These are phyloP conservation scores for Sclerotinia borealis DNA, from an alignment of 2,329 filamentous ascomycete species.

Conservation along the genomic window DNA sequence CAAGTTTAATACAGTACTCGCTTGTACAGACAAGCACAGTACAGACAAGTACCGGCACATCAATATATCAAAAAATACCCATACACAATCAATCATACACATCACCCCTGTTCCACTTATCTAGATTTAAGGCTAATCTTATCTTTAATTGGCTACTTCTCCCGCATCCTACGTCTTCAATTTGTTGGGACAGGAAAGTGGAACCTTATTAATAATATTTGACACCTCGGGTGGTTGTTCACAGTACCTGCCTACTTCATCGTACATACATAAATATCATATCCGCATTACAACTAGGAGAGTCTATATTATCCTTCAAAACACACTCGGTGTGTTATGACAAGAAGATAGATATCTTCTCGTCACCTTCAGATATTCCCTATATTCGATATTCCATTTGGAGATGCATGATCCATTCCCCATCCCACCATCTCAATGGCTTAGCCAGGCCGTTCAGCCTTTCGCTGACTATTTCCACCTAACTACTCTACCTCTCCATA, in stretches of 20 bases:
- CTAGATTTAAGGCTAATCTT: neutral
- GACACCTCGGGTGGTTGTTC: constrained; percentile 4
- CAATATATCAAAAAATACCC: neutral
- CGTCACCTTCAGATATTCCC: neutral
- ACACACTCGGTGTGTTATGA: constrained; percentile 5
- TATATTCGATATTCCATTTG: neutral
- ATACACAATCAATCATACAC: no score
- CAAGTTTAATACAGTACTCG: neutral
- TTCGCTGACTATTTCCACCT: constrained; percentile 57
- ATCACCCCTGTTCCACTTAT: constrained; percentile 4
- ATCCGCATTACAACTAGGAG: neutral
- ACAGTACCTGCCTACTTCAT: neutral
- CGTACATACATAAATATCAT: constrained; percentile 10
- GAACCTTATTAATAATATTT: neutral
- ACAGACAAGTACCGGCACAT: neutral
- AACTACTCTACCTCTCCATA: constrained; percentile 64
- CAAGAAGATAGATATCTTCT: constrained; percentile 5
- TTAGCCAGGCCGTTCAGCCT: constrained; percentile 51
- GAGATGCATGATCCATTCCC: constrained; percentile 54
- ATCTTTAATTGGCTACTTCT: constrained; percentile 1
- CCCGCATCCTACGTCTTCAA: neutral
- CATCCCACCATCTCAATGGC: constrained; percentile 50
- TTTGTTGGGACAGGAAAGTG: constrained; percentile 11
- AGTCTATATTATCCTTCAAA: neutral
- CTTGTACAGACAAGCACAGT: neutral